Conservation (phyloP, 1,139 yeast genomes). For the Komagataea norvegica region DNA sequence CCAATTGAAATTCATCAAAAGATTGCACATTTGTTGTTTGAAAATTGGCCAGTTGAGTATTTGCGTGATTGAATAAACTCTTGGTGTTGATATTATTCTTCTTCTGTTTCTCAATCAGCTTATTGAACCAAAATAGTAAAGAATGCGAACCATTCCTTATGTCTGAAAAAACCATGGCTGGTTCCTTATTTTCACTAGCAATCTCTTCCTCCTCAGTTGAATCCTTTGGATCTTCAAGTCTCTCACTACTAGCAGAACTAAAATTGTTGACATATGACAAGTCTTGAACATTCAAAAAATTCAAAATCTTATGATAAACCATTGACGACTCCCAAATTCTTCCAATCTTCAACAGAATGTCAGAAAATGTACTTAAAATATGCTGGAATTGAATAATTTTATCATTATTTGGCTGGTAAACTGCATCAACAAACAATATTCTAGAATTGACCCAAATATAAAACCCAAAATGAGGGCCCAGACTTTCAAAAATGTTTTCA, state of each 20-base stretch:
- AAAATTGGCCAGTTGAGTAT: slow-evolving; percentile 11
- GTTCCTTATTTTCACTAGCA: slow-evolving; percentile 23
- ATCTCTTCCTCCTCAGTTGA: slow-evolving; percentile 16
- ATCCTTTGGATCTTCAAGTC: slow-evolving; percentile 10
- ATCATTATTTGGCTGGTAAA: slow-evolving; percentile 17
- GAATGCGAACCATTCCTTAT: slow-evolving; percentile 29
- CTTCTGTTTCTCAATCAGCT: slow-evolving; percentile 15
- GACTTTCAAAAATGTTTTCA: slow-evolving; percentile 22
- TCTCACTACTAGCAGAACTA: slow-evolving; percentile 3
- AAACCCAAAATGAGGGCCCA: slow-evolving; percentile 35
- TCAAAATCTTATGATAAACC: slow-evolving; percentile 29
- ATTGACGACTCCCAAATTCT: slow-evolving; percentile 30
- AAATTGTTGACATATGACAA: slow-evolving; percentile 22
- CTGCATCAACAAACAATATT: slow-evolving; percentile 33
- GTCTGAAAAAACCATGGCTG: slow-evolving; percentile 27
- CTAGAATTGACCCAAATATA: slow-evolving; percentile 34
- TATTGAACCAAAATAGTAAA: slow-evolving; percentile 25
- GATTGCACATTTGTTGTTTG: slow-evolving; percentile 17
- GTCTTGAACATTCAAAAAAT: slow-evolving; percentile 29
- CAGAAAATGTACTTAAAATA: slow-evolving; percentile 24
- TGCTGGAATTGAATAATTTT: slow-evolving; percentile 22
- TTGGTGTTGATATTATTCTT: slow-evolving; percentile 2
- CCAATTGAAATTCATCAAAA: slow-evolving; percentile 26
- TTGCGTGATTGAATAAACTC: slow-evolving; percentile 5
- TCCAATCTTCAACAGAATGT: slow-evolving; percentile 28